Percentiles rank a stretch among this genome's conserved stretches.
Evolutionary conservation across 257 asterid species (phyloP).

Genomic region (Nicotiana paniculata): DNA sequence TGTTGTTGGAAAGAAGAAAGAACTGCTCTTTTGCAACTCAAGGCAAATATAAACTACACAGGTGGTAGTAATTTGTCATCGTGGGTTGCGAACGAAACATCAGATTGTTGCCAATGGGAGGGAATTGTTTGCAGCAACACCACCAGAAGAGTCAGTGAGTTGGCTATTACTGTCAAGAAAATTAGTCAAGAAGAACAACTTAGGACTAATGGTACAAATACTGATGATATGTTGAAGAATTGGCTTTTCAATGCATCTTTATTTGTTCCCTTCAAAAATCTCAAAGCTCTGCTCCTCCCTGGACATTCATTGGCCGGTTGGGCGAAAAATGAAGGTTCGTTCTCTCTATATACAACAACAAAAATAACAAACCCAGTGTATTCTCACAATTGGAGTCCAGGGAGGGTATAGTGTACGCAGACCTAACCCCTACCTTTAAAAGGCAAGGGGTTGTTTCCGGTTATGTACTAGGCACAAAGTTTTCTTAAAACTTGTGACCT

Average conservation of each 20-base stretch:
- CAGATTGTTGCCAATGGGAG: constrained; percentile 1
- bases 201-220: not conserved
- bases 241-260: constrained; percentile 14
- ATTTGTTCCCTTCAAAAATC: not conserved
- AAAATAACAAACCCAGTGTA: too few relatives aligned
- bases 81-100: not conserved
- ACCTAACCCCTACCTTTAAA: too few relatives aligned
- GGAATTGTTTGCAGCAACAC: not conserved
- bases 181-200: not conserved
- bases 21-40: constrained; percentile 4
- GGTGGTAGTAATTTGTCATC: not conserved
- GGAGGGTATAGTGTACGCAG: too few relatives aligned
- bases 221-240: not conserved
- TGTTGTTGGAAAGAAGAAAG: constrained; percentile 8
- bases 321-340: constrained; percentile 5
- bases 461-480: too few relatives aligned
- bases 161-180: not conserved
- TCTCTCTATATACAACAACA: not conserved
- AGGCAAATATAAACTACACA: not conserved
- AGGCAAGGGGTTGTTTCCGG: too few relatives aligned
- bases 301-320: not conserved
- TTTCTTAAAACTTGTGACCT: not conserved
- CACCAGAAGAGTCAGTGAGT: not conserved
- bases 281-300: not conserved
- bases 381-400: too few relatives aligned